Conservation (phyloP, 192 early-diverging fungal genomes). For the Rhizophagus clarus region DNA sequence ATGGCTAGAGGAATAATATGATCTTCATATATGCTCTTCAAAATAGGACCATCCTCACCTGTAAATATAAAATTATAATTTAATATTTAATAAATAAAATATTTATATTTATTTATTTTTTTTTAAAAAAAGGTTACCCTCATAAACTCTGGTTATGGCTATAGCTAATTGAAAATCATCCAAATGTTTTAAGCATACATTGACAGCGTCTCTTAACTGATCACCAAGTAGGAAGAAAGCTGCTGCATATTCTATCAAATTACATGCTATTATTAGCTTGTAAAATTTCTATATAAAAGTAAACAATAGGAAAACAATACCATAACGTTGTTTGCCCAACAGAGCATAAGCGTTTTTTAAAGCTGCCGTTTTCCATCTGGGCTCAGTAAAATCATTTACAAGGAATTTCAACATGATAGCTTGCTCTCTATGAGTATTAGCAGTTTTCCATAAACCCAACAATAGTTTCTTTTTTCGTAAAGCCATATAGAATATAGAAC, state of each 20-base stretch:
- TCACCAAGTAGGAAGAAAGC: conserved; percentile 94
- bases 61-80: not conserved
- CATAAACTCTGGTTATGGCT: conserved; percentile 86
- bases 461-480: conserved; percentile 89
- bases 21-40: conserved; percentile 52
- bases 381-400: conserved; percentile 87
- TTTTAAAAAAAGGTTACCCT: conserved; percentile 59
- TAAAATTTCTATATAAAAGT: not conserved
- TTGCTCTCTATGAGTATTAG: conserved; percentile 82
- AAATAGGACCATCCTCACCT: conserved; percentile 62
- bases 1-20: conserved; percentile 60
- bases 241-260: conserved; percentile 78
- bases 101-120: not conserved
- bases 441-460: conserved; percentile 87
- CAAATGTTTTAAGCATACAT: conserved; percentile 89
- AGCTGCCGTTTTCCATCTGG: conserved; percentile 91
- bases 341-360: conserved; percentile 99
- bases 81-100: not conserved
- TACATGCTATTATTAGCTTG: not conserved
- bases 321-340: conserved; percentile 90
- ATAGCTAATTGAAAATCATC: conserved; percentile 93
- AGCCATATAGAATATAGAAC: conserved; percentile 88
- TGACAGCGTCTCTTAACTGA: conserved; percentile 86
- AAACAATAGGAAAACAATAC: conserved; percentile 46
- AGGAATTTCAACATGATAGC: conserved; percentile 88